Evolutionary conservation across 352 stramenopile genomes (phyloP).

Genomic region (Elongisporangium undulatum): DNA sequence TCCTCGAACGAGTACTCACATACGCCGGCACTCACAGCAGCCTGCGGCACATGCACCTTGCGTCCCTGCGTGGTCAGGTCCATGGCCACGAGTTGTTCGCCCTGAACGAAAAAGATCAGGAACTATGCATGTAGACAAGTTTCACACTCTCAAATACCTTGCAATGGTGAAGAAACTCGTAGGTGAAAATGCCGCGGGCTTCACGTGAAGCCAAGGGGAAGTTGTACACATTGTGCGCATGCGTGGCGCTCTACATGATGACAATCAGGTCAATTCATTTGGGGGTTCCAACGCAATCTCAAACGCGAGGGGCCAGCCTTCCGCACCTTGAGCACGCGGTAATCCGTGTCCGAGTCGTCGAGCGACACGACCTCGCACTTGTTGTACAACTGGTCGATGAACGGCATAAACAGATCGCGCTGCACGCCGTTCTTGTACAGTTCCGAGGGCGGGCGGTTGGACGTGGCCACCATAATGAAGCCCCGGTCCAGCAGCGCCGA

Average conservation of each 20-base stretch:
- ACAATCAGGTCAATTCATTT: not conserved
- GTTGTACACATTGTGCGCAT: constrained; percentile 73
- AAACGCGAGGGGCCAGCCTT: not conserved
- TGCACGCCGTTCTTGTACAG: constrained; percentile 97
- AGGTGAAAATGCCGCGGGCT: constrained; percentile 46
- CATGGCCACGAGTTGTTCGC: constrained; percentile 40
- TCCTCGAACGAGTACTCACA: constrained; percentile 95
- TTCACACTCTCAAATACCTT: constrained; percentile 14
- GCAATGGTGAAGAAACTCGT: constrained; percentile 60
- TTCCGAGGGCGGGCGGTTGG: constrained; percentile 90
- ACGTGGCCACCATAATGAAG: constrained; percentile 96
- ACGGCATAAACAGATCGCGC: constrained; percentile 94
- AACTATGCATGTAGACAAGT: constrained; percentile 2
- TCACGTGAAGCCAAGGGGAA: constrained; percentile 42
- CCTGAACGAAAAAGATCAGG: constrained; percentile 11
- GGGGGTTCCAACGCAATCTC: not conserved
- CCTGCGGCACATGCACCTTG: constrained; percentile 55
- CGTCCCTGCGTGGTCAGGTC: constrained; percentile 65
- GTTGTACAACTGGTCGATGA: constrained; percentile 91
- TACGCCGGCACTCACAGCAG: constrained; percentile 37
- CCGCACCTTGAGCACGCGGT: constrained; percentile 63
- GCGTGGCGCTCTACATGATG: constrained; percentile 20
- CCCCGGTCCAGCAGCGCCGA: constrained; percentile 84
- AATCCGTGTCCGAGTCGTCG: constrained; percentile 76
- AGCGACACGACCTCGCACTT: constrained; percentile 85